Evolutionary conservation across 805 yeast genomes (phyloP), one percentile per base, ranked within the genome.

Genomic region (Ogataea glucozyma): DNA sequence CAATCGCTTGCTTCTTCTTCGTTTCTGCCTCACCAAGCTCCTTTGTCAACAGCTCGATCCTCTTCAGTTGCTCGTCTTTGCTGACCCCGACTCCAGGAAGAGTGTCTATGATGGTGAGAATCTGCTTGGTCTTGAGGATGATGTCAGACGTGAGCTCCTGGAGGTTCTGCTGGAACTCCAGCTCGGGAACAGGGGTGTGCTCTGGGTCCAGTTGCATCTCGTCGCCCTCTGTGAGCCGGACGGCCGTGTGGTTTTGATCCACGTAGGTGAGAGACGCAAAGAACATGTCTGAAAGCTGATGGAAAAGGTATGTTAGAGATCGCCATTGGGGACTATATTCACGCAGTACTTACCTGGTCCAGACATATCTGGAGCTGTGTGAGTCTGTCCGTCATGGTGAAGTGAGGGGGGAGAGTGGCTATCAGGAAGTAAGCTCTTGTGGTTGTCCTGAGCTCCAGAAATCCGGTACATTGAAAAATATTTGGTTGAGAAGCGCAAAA

Each of bases 11-110:
- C 11, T 74, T 65, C 48, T 87, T 78, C 42, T 77, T 74, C 17
- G 63, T 58, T 53, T 89, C 93, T 1, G 81, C 79, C 10, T 70
- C 66, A 10, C 73, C 71, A 41, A 90, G 65, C 51, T 86, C 87
- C 33, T 61, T 60, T 37, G 86, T 84, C 35, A 93, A 67, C 11
- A 69, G 70, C 38, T 74, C 76, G 13, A 91, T 85, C 46, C 75
- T 73, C 20, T 67, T 65, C 60, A 89, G 61, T 63, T 90, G 98
- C 41, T 79, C 83, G 33, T 73, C 77, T 18, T 86, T 85, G 1
- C 90, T 79, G 1, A 85, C 90, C 7, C 95, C 97, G 2, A 88
- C 87, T 10, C 97, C 98, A 0, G 99, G 99, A 31, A 91, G 69
- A 2, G 95, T 80, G 58, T 87, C 95, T 29, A 91, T 89, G 20